A percentile compares a stretch with the other conserved stretches of the same genome.
These are phyloP conservation scores for Heliosperma pusillum DNA, from an alignment of 148 eudicot genomes.

Conservation along the genomic window DNA sequence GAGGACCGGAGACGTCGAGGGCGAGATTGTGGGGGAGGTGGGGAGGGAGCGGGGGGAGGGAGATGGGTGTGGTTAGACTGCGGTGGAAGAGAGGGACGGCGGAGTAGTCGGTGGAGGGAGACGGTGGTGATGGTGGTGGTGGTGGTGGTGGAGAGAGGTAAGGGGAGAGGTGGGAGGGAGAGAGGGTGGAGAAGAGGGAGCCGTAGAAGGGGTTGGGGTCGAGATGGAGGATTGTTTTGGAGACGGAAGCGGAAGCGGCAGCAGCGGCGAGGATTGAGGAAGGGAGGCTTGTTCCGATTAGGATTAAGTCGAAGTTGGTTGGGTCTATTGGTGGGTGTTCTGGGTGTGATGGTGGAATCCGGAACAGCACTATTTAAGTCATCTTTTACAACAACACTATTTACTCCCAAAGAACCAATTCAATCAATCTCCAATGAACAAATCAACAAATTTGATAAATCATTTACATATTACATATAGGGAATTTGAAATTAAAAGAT, in stretches of 20 bases:
- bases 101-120: slow-evolving; percentile 17
- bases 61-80: slow-evolving; percentile 38
- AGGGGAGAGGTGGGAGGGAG: slow-evolving; percentile 37
- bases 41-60: slow-evolving; percentile 24
- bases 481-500: too few species aligned
- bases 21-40: slow-evolving; percentile 33
- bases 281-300: slow-evolving; percentile 77
- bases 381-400: too few species aligned
- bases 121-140: not conserved
- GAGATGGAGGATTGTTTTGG: slow-evolving; percentile 85
- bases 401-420: too few species aligned
- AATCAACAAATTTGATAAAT: too few species aligned
- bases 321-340: slow-evolving; percentile 54
- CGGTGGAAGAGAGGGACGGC: slow-evolving; percentile 33
- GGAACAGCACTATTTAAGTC: too few species aligned
- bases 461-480: too few species aligned
- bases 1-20: slow-evolving; percentile 74
- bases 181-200: slow-evolving; percentile 61
- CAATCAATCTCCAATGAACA: too few species aligned
- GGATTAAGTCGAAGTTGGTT: slow-evolving; percentile 62
- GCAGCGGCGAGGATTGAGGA: slow-evolving; percentile 79
- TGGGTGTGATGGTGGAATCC: not conserved
- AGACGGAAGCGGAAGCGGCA: slow-evolving; percentile 67
- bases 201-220: slow-evolving; percentile 90
- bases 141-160: slow-evolving; percentile 32